A percentile compares a stretch with the other conserved stretches of the same genome.
Conservation (phyloP, 2,329 filamentous ascomycete genomes). For the Aquanectria penicillioides region DNA sequence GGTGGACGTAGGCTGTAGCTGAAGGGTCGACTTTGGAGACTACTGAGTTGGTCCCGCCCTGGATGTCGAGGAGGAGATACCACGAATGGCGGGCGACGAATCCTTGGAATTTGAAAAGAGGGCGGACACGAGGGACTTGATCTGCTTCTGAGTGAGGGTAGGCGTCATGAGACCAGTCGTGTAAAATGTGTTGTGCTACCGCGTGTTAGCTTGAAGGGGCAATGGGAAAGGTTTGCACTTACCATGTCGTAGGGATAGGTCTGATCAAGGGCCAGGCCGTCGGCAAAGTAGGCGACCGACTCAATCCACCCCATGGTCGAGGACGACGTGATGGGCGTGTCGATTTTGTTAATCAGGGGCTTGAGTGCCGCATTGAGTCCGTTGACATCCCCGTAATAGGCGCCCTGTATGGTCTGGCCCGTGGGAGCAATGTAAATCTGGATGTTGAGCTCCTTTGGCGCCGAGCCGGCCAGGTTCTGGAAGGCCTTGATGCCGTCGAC, state of each 20-base stretch:
- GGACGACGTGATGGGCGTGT: slow-evolving; percentile 12
- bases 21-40: slow-evolving; percentile 41
- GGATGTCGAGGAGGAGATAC: slow-evolving; percentile 43
- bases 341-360: slow-evolving; percentile 34
- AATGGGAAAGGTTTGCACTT: neutral
- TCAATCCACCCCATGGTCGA: slow-evolving; percentile 41
- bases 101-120: slow-evolving; percentile 34
- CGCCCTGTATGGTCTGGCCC: slow-evolving; percentile 39
- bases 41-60: slow-evolving; percentile 49
- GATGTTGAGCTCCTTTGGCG: slow-evolving; percentile 43
- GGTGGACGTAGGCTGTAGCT: slow-evolving; percentile 51
- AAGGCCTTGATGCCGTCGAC: slow-evolving; percentile 36
- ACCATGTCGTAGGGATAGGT: slow-evolving; percentile 40
- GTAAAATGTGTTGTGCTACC: slow-evolving; percentile 44
- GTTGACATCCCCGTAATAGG: slow-evolving; percentile 39
- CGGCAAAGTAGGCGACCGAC: slow-evolving; percentile 33
- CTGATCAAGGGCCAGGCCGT: slow-evolving; percentile 33
- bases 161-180: slow-evolving; percentile 44
- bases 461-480: slow-evolving; percentile 37
- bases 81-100: slow-evolving; percentile 23
- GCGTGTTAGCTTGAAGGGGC: slow-evolving; percentile 5
- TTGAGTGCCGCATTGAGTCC: slow-evolving; percentile 26
- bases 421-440: slow-evolving; percentile 35
- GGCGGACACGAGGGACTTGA: slow-evolving; percentile 31
- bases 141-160: slow-evolving; percentile 34